Conservation (phyloP, 768 basidiomycete genomes). For the Chalciporus sphaerocephalus region DNA sequence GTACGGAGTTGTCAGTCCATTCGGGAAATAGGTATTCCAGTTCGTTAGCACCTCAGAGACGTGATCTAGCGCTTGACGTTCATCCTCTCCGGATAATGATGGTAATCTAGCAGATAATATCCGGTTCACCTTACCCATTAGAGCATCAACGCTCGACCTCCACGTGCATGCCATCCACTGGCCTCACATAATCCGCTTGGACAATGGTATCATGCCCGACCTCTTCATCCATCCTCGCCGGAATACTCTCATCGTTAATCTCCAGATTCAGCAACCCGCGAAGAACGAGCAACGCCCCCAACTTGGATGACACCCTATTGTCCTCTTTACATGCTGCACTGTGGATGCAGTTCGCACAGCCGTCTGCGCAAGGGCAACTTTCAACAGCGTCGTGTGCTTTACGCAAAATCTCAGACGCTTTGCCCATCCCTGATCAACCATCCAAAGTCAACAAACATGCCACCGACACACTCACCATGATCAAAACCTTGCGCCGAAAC, state of each 20-base stretch:
- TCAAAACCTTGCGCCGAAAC: constrained; percentile 79
- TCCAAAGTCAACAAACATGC: background rate
- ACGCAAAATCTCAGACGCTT: constrained; percentile 55
- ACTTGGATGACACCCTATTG: constrained; percentile 70
- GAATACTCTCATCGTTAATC: constrained; percentile 37
- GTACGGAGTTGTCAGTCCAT: background rate
- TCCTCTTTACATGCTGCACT: constrained; percentile 63
- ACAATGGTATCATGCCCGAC: constrained; percentile 48
- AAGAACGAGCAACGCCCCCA: constrained; percentile 67
- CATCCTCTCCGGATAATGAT: no score
- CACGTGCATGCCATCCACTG: constrained; percentile 40
- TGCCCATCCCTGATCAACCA: background rate
- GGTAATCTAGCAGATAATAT: background rate
- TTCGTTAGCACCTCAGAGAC: no score
- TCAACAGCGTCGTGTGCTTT: constrained; percentile 57
- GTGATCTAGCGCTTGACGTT: background rate
- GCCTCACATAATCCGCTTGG: constrained; percentile 46
- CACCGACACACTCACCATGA: constrained; percentile 49
- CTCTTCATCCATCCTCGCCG: constrained; percentile 26
- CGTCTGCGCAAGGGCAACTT: constrained; percentile 60
- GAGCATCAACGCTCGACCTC: constrained; percentile 44
- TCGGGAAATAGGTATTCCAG: background rate
- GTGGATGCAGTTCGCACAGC: constrained; percentile 68
- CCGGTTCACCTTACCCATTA: no score
- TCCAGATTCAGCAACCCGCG: constrained; percentile 51